Evolutionary conservation across 306 rosid genomes (phyloP).

Genomic region (Ziziphus jujuba): DNA sequence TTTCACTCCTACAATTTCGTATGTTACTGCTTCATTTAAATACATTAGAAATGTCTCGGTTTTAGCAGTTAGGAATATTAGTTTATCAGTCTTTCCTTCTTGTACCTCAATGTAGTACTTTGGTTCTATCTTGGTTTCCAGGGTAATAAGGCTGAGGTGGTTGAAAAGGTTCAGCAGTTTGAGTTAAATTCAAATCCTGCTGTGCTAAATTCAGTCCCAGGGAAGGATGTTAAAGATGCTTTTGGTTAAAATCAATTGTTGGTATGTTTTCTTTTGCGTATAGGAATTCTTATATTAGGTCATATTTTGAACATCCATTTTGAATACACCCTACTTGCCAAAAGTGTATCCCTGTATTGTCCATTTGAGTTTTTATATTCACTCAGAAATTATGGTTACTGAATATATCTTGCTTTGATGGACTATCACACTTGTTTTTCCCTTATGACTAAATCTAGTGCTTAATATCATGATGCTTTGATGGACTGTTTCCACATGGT

Average conservation of each 20-base stretch:
- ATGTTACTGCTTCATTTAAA: conserved; percentile 12
- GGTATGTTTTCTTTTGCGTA: conserved; percentile 48
- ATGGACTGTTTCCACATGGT: conserved; percentile 12
- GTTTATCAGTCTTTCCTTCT: conserved; percentile 10
- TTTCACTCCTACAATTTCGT: conserved; percentile 8
- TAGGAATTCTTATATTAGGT: conserved; percentile 26
- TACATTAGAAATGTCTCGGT: conserved; percentile 23
- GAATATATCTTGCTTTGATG: neutral
- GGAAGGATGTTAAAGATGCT: conserved; percentile 64
- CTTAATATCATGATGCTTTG: neutral
- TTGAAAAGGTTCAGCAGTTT: conserved; percentile 80
- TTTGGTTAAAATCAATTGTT: conserved; percentile 57
- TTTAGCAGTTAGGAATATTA: conserved; percentile 28
- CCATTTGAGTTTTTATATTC: neutral
- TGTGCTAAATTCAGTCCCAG: conserved; percentile 48
- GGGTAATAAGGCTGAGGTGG: conserved; percentile 71
- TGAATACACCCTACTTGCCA: neutral
- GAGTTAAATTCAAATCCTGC: conserved; percentile 55
- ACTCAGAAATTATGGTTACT: conserved; percentile 13
- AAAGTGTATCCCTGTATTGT: no score
- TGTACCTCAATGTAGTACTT: conserved; percentile 14
- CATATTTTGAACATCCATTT: no score
- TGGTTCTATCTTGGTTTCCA: conserved; percentile 39
- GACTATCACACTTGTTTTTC: neutral
- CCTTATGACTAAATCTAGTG: conserved; percentile 3